Evolutionary conservation across 169 alveolate genomes (phyloP).

Genomic region (Sarcocystis neurona): DNA sequence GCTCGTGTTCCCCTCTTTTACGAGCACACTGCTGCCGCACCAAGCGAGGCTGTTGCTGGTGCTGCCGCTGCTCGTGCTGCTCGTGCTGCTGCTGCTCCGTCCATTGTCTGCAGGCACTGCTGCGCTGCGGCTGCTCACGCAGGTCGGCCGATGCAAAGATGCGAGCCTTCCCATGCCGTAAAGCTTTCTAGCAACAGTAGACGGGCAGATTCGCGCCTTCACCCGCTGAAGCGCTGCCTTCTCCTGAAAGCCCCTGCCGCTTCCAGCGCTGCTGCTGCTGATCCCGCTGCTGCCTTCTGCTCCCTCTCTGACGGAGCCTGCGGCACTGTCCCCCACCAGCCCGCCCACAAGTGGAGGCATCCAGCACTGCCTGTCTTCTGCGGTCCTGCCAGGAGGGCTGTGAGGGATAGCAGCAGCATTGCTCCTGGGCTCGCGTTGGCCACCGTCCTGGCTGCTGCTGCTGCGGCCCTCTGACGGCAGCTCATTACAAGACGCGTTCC

Average conservation of each 20-base stretch:
- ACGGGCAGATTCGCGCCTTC: neutral
- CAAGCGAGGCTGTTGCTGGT: neutral
- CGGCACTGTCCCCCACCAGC: neutral
- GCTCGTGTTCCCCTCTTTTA: neutral
- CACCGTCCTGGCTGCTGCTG: no score
- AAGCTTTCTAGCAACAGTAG: neutral
- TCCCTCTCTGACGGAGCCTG: neutral
- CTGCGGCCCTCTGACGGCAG: no score
- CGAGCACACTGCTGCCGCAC: neutral
- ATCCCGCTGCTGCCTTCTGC: neutral
- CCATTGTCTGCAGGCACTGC: neutral
- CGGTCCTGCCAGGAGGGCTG: no score
- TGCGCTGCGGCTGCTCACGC: neutral
- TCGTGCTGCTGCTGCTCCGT: neutral
- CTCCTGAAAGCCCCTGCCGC: neutral
- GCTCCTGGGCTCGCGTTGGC: no score
- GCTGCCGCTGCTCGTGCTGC: neutral
- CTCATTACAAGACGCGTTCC: no score
- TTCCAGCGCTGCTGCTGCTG: neutral
- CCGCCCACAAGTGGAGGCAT: no score
- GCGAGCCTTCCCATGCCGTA: constrained; percentile 32
- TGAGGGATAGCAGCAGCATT: no score
- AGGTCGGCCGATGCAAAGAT: no score
- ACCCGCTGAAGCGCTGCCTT: constrained; percentile 27
- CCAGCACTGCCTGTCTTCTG: neutral